Conservation (phyloP, 441 rosid genomes). For the Adansonia grandidieri region DNA sequence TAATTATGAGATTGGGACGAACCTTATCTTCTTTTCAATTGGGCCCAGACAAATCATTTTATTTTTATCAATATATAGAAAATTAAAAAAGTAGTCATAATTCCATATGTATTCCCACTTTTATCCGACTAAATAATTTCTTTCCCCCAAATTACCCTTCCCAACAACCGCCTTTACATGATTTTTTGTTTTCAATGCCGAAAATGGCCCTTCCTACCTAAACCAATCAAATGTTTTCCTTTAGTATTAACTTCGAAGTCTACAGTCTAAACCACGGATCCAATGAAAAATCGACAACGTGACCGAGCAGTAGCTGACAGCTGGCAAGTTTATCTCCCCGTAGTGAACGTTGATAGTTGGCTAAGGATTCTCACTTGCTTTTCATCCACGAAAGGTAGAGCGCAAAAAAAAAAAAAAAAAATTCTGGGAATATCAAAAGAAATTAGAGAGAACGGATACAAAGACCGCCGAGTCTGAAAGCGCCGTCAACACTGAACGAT, state of each 20-base stretch:
- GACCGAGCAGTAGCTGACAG: neutral
- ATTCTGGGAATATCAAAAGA: neutral
- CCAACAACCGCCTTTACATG: neutral
- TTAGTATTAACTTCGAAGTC: neutral
- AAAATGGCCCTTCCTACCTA: neutral
- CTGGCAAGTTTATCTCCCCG: neutral
- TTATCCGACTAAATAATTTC: too few relatives aligned
- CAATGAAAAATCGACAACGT: constrained; percentile 22
- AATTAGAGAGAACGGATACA: neutral
- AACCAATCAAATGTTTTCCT: neutral
- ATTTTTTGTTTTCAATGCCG: neutral
- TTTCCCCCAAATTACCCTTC: constrained; percentile 9
- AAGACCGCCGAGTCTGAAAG: constrained; percentile 52
- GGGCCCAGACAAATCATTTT: neutral
- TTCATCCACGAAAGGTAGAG: constrained; percentile 50
- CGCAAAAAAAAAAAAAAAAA: constrained; percentile 4
- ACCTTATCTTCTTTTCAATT: neutral
- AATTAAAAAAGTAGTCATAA: too few relatives aligned
- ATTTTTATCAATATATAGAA: neutral
- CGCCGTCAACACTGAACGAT: constrained; percentile 34
- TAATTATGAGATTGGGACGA: too few relatives aligned
- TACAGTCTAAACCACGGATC: neutral
- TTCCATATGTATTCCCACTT: neutral
- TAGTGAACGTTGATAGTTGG: neutral
- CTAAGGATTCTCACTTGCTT: constrained; percentile 42